Base-by-base conservation (phyloP, 768 basidiomycete genomes). In the Agrocybe praecox region DNA sequence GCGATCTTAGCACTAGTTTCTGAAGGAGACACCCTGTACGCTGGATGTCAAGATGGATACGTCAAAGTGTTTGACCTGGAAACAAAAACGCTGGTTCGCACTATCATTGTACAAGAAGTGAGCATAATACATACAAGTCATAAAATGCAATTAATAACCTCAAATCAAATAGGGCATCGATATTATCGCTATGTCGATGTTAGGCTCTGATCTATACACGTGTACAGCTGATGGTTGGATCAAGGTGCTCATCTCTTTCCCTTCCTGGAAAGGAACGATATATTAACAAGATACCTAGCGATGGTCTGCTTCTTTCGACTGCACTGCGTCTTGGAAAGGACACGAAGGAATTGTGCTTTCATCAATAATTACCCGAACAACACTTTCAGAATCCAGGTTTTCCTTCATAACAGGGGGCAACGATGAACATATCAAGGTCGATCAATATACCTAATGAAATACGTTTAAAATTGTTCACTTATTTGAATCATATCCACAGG, bases 11-110 rank as follows among this genome's bases (percentile, higher is more conserved):
- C 93, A 0, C 78, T 98, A 23, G 84, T 85, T 2, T 82, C 83
- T 0, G 79, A 80, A 32, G 88, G 87, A 19, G 91, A 92, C 18
- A 91, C 92, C 1, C 79, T 98, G 19, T 97, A 89, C 65, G 96
- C 93, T 7, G 96, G 94, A 0, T 91, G 95, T 63, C 96, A 98
- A 72, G 94, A 94, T 60, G 96, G 96, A 2, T 88, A 90, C 62
- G 92, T 98, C 63, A 89, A 90, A 60, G 88, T 98, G 5, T 85
- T 92, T 73, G 96, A 98, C 69, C 73, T 97, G 8, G 94, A 96
- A 68, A 96, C 95, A 0, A 88, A 86, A 61, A 93, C 94, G 0
- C 76, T 92, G 34, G 87, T 98, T 23, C 77, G 96, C 49, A 93
- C 88, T 0, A 89, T 98, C 54, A 88, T 95, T 17, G 88, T 92